Evolutionary conservation across 257 asterid genomes (phyloP).

Genomic region (Plantago elongata): DNA sequence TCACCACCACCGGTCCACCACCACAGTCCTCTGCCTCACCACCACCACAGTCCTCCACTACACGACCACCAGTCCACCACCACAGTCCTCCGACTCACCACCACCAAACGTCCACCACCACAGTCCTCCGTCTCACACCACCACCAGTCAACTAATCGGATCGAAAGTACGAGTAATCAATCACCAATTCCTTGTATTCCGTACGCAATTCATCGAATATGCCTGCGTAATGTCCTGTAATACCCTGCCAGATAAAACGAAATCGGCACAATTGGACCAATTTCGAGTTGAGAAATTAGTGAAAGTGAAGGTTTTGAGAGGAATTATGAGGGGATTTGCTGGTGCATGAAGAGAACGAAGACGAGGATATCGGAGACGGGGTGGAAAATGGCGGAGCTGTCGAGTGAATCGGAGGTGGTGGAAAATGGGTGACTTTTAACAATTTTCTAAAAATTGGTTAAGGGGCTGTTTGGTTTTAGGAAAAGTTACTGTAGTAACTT

Average conservation of each 20-base stretch:
- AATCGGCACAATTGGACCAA: not conserved
- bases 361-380: constrained; percentile 60
- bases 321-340: constrained; percentile 87
- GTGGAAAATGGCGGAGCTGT: constrained; percentile 64
- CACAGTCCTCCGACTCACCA: too few species aligned
- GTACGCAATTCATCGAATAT: constrained; percentile 58
- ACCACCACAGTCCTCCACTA: too few species aligned
- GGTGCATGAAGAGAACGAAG: constrained; percentile 88
- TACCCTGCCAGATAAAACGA: constrained; percentile 35
- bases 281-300: not conserved
- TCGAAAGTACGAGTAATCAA: not conserved
- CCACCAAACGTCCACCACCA: too few species aligned
- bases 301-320: not conserved
- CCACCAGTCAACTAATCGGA: too few species aligned
- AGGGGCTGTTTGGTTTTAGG: too few species aligned
- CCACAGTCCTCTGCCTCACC: too few species aligned
- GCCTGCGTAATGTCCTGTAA: constrained; percentile 75
- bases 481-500: too few species aligned
- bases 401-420: constrained; percentile 43
- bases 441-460: too few species aligned
- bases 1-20: too few species aligned
- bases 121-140: too few species aligned
- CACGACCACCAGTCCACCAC: too few species aligned
- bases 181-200: constrained; percentile 62
- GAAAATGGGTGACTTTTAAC: too few species aligned